A percentile compares a stretch with the other conserved stretches of the same genome.
These are phyloP conservation scores for Ceratobasidium sp. DNA, from an alignment of 1,284 basidiomycete species.

Conservation along the genomic window DNA sequence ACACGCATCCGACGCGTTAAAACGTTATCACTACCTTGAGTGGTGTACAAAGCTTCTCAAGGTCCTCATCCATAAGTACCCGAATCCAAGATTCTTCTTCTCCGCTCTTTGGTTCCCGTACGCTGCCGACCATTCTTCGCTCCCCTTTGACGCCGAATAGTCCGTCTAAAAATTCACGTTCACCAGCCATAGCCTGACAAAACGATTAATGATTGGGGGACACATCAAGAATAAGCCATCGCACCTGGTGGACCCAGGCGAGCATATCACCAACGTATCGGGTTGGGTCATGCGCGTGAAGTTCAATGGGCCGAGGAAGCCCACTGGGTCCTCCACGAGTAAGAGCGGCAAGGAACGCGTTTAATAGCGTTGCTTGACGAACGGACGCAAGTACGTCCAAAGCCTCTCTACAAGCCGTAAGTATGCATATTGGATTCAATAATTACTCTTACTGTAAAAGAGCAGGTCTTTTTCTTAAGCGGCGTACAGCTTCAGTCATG, in stretches of 20 bases:
- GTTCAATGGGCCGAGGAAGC: slow-evolving; percentile 90
- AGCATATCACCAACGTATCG: slow-evolving; percentile 98
- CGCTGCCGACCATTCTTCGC: slow-evolving; percentile 77
- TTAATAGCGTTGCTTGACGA: slow-evolving; percentile 79
- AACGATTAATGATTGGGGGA: not conserved
- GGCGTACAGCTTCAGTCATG: slow-evolving; percentile 75
- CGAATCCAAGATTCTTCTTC: slow-evolving; percentile 82
- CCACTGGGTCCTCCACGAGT: slow-evolving; percentile 89
- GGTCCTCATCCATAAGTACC: slow-evolving; percentile 80
- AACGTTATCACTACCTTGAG: slow-evolving; percentile 64
- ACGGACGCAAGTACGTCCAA: slow-evolving; percentile 79
- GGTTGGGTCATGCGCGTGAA: slow-evolving; percentile 95
- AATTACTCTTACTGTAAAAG: slow-evolving; percentile 69
- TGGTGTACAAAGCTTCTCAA: slow-evolving; percentile 86
- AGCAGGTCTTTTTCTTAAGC: slow-evolving; percentile 77
- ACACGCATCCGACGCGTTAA: slow-evolving; percentile 29
- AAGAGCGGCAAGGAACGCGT: slow-evolving; percentile 83
- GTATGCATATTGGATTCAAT: not conserved
- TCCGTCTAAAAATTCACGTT: slow-evolving; percentile 89
- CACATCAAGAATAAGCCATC: not conserved
- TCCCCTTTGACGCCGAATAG: slow-evolving; percentile 75
- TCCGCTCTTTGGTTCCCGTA: slow-evolving; percentile 55
- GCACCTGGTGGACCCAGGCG: slow-evolving; percentile 91
- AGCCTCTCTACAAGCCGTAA: slow-evolving; percentile 65
- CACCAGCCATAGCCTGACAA: slow-evolving; percentile 76